phyloP scores from a whole-genome alignment of 495 filamentous ascomycete species.

The Penicillium coffeae region DNA sequence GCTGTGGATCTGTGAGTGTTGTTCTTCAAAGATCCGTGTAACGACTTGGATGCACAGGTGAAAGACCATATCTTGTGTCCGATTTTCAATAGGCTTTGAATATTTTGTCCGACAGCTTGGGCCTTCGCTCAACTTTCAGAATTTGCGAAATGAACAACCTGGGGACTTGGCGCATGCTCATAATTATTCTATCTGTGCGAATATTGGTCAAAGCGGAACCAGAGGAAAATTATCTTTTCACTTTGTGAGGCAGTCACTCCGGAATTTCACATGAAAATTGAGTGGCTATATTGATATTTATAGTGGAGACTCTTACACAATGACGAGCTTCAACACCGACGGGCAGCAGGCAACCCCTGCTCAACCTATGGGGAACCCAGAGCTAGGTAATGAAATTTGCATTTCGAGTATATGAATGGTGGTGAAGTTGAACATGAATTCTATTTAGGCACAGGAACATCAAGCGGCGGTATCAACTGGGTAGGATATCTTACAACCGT shows the following conservation, averaged over 20 bases:
- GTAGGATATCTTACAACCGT: slow-evolving; percentile 53
- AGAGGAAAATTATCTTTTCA: slow-evolving; percentile 30
- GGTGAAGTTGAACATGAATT: too few species aligned
- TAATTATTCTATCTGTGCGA: slow-evolving; percentile 20
- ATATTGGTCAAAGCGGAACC: slow-evolving; percentile 8
- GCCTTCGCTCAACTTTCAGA: too few species aligned
- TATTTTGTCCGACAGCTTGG: too few species aligned
- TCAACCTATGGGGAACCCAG: slow-evolving; percentile 77
- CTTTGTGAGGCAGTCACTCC: slow-evolving; percentile 24
- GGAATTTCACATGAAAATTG: too few species aligned
- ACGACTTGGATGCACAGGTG: too few species aligned
- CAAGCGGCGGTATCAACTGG: slow-evolving; percentile 50
- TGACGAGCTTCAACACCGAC: slow-evolving; percentile 62
- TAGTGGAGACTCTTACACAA: slow-evolving; percentile 58
- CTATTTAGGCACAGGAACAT: slow-evolving; percentile 42
- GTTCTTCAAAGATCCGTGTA: too few species aligned
- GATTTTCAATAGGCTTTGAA: too few species aligned
- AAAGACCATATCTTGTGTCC: too few species aligned
- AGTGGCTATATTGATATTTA: background rate
- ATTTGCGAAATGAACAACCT: too few species aligned
- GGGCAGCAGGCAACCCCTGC: slow-evolving; percentile 52
- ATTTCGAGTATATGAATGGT: too few species aligned
- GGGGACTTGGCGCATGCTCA: too few species aligned
- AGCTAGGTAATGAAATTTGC: slow-evolving; percentile 22
- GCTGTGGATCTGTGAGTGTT: too few species aligned